phyloP scores from a whole-genome alignment of 257 asterid species.

The Petrea volubilis region DNA sequence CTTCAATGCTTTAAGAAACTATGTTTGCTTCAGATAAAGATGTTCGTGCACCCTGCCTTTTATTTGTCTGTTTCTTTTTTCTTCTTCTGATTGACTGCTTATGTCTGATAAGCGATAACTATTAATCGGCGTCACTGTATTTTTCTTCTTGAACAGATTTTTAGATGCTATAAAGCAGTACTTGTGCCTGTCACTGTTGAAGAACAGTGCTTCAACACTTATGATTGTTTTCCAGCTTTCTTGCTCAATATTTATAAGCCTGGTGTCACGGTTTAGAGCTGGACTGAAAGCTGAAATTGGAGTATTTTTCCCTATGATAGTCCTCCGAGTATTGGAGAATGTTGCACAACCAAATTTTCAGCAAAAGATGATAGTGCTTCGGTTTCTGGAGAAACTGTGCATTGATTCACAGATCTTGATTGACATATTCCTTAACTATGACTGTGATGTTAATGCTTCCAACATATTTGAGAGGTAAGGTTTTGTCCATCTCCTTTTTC shows the following conservation, averaged over 20 bases:
- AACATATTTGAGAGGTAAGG: slow-evolving; percentile 95
- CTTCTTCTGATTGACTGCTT: slow-evolving; percentile 11
- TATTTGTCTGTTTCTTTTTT: not conserved
- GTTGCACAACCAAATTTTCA: slow-evolving; percentile 96
- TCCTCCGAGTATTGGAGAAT: slow-evolving; percentile 90
- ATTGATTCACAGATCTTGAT: slow-evolving; percentile 92
- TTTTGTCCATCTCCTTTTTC: slow-evolving; percentile 22
- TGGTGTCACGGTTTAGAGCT: slow-evolving; percentile 95
- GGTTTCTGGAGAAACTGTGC: slow-evolving; percentile 90
- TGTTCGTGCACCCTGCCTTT: slow-evolving; percentile 3
- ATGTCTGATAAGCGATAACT: slow-evolving; percentile 14
- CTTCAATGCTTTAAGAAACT: not conserved
- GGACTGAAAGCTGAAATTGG: slow-evolving; percentile 98
- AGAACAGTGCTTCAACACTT: slow-evolving; percentile 94
- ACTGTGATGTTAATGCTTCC: slow-evolving; percentile 98
- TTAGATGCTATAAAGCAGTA: slow-evolving; percentile 98
- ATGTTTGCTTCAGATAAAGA: not conserved
- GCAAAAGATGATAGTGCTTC: slow-evolving; percentile 98
- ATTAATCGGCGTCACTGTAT: slow-evolving; percentile 14
- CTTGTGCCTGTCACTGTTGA: slow-evolving; percentile 88
- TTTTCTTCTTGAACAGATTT: slow-evolving; percentile 62
- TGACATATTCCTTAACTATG: slow-evolving; percentile 98
- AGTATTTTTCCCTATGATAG: slow-evolving; percentile 98
- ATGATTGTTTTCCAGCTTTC: slow-evolving; percentile 98
- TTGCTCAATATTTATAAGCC: slow-evolving; percentile 94